These are phyloP conservation scores for Dictyostelium purpureum DNA, from an alignment of 78 protist genomes.

Conservation along the genomic window DNA sequence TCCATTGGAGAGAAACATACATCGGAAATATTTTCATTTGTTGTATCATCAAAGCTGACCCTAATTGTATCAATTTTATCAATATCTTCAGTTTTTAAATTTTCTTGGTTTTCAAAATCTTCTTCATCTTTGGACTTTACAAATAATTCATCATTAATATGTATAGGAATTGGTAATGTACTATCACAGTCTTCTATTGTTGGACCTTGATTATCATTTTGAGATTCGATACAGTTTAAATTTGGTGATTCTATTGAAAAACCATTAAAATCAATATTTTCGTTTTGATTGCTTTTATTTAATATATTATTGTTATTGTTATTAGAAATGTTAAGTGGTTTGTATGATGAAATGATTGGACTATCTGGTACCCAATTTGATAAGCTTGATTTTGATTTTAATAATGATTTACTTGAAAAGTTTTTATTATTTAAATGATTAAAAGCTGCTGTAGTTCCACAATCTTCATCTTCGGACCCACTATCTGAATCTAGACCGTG, in stretches of 20 bases:
- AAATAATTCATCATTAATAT: not conserved
- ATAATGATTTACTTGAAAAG: not conserved
- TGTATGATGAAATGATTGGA: not conserved
- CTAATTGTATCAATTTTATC: constrained; percentile 23
- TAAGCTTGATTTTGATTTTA: not conserved
- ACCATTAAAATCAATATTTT: not conserved
- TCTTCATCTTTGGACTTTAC: too few relatives aligned
- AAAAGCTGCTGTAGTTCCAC: not conserved
- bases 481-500: constrained; percentile 31
- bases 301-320: not conserved
- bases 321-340: not conserved
- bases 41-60: not conserved
- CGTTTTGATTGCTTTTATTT: not conserved
- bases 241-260: not conserved
- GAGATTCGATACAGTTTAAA: not conserved
- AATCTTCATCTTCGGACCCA: not conserved
- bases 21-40: not conserved
- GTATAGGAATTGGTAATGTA: not conserved
- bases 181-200: too few relatives aligned
- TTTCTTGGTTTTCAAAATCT: not conserved
- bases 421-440: constrained; percentile 9
- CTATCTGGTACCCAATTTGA: constrained; percentile 13
- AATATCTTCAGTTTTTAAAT: constrained; percentile 29
- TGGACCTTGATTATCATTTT: too few relatives aligned
- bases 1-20: not conserved